Evolutionary conservation across 345 rosid genomes (phyloP), one percentile per base, ranked within the genome.

Genomic region (Mangifera indica): DNA sequence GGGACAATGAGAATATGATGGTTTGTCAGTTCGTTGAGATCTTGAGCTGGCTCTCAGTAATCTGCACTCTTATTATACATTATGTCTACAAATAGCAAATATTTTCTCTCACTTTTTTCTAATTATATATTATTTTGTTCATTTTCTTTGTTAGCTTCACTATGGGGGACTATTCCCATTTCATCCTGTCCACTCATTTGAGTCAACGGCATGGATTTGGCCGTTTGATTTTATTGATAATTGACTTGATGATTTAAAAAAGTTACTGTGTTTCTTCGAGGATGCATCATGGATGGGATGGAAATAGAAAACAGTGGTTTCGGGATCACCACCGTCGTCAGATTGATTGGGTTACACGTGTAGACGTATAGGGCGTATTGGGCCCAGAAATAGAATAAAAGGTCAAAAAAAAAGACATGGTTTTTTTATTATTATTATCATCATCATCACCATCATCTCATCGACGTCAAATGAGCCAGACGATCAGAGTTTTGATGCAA

Each of bases 1-100:
- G 32, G 22, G 53, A 44, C 9, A 11, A 7, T 6, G 9, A 37
- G 42, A 37, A 37, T 54, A 57, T 58, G 37, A 10, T 4, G 21
- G 0, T 46, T 44, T 26, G 61, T 69, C 61, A 34, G 71, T 32
- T 20, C 20, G 61, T 54, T 26, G 73, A 45, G 65, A 57, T 45
- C 46, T 57, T n/a, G 29, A 25, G 73, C 37, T 44, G 45, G 46
- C 26, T 12, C 37, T 26, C n/a, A 48, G 3, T 17, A 2, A 37
- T 22, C 10, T 3, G 13, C 11, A 21, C 9, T 63, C n/a, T 60
- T 34, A 14, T 13, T 7, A 11, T 63, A 42, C 12, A 24, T 64
- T 46, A 24, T 29, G 1, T 29, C 32, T 1, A 29, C 32, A 29
- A 29, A 29, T 1, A 29, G 3, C 32, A 29, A 29, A 29, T 29